Base-by-base conservation (phyloP, 2,329 filamentous ascomycete genomes). In the Bisporella sp. region DNA sequence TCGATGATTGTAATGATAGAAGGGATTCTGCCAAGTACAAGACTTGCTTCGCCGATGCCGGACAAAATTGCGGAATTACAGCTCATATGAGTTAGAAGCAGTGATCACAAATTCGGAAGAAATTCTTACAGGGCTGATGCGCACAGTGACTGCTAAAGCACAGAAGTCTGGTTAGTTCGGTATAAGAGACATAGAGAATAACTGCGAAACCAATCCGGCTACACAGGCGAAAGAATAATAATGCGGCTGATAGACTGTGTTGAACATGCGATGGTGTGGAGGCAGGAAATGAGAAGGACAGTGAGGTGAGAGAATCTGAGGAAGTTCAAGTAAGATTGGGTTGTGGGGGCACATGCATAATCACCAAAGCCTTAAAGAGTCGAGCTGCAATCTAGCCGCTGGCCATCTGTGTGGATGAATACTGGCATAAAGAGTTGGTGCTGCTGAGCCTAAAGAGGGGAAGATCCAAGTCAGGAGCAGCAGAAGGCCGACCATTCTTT, bases 1-100 rank as follows among this genome's bases (percentile, higher is more conserved):
- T 49, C 42, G 35, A 57, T 50, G 29, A 53, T 55, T 13, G 55
- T 29, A 39, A 57, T 57, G 31, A 57, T 48, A 4, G 55, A 49
- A 21, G 50, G 51, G 28, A 57, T 55, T 12, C 47, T 37, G 30
- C 50, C 53, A 30, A 57, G 33, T 31, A 52, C 53, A 53, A 57
- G 53, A 42, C 53, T 43, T 49, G 52, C 54, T 48, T 52, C 54
- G 6, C 40, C 54, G 29, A 45, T 33, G 32, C 54, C 53, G 0
- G 54, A 55, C 50, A 57, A 54, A 21, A 32, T 53, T 50, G 35
- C 9, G 8, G 8, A 9, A 39, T 39, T 39, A 9, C 9, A 39
- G 35, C 35, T 39, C 9, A 39, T 39, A 39, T 39, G n/a, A 39
- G 35, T 39, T 9, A 39, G 35, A 39, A 39, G n/a, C 8, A 39